A percentile compares a stretch with the other conserved stretches of the same genome.
These are phyloP conservation scores for Podaxis mareebaensis DNA, from an alignment of 768 basidiomycete genomes.

Conservation along the genomic window DNA sequence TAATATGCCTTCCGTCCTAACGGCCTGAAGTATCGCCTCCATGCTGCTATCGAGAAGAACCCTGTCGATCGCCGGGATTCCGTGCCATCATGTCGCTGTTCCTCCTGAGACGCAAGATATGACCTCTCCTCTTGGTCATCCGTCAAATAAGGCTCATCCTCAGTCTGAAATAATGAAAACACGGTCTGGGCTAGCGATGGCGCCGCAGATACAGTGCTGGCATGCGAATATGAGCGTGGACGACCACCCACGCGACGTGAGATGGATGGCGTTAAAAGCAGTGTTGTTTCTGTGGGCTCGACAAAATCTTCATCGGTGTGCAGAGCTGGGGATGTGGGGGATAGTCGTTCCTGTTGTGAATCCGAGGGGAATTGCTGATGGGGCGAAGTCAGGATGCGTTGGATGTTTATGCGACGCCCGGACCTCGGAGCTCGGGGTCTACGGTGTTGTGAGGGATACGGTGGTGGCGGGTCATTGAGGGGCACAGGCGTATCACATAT, in stretches of 20 bases:
- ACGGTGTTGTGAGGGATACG: conserved; percentile 57
- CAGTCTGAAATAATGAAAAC: conserved; percentile 63
- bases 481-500: not conserved
- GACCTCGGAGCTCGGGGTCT: conserved; percentile 36
- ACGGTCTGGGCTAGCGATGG: conserved; percentile 72
- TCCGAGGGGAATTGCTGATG: conserved; percentile 8
- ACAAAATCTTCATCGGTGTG: conserved; percentile 23
- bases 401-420: conserved; percentile 25
- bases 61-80: conserved; percentile 17
- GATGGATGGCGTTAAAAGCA: conserved; percentile 38
- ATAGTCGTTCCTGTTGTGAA: conserved; percentile 21
- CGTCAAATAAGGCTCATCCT: conserved; percentile 38
- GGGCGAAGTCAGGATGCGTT: conserved; percentile 22
- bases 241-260: conserved; percentile 31
- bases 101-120: conserved; percentile 16
- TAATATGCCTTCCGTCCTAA: conserved; percentile 59
- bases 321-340: conserved; percentile 15
- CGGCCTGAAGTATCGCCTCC: conserved; percentile 67
- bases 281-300: conserved; percentile 48
- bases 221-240: conserved; percentile 57
- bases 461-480: conserved; percentile 64
- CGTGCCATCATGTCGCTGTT: not conserved
- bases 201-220: conserved; percentile 54
- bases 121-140: conserved; percentile 25
- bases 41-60: conserved; percentile 37